Evolutionary conservation across 495 filamentous ascomycete genomes (phyloP).

Genomic region (Xylaria longipes): DNA sequence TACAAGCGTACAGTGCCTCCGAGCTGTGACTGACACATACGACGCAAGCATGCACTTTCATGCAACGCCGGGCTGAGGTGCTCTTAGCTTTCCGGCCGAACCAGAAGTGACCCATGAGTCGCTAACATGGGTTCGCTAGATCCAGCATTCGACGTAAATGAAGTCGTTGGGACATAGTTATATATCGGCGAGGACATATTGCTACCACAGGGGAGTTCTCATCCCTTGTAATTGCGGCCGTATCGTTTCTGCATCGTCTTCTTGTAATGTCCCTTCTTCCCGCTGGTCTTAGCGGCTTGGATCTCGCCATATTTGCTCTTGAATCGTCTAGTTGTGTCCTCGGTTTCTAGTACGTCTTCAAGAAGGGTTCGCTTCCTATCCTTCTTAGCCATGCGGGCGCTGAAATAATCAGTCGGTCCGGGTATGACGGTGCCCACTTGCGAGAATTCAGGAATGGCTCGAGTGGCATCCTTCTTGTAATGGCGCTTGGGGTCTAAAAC

Average conservation of each 20-base stretch:
- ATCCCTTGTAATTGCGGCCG: constrained; percentile 34
- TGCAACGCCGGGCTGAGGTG: neutral
- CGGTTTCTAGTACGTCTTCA: constrained; percentile 79
- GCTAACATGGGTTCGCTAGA: neutral
- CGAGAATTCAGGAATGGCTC: constrained; percentile 76
- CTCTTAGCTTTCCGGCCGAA: neutral
- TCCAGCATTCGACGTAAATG: neutral
- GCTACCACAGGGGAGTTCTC: constrained; percentile 9
- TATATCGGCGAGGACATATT: neutral
- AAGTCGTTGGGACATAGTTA: neutral
- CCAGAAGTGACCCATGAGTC: neutral
- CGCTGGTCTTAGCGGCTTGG: constrained; percentile 37
- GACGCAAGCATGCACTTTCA: neutral
- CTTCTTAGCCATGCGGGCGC: constrained; percentile 77
- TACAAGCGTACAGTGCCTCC: neutral
- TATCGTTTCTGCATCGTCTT: constrained; percentile 43
- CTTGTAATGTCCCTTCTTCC: constrained; percentile 43
- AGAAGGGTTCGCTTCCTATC: constrained; percentile 89
- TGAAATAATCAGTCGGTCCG: constrained; percentile 88
- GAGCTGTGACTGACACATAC: neutral
- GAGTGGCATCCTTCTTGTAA: constrained; percentile 80
- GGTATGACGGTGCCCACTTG: constrained; percentile 89
- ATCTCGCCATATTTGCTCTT: constrained; percentile 45
- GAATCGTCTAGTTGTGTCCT: constrained; percentile 46
- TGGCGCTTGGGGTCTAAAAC: constrained; percentile 88